Evolutionary conservation across 2,329 filamentous ascomycete genomes (phyloP).

Genomic region (Triangularia setosa): DNA sequence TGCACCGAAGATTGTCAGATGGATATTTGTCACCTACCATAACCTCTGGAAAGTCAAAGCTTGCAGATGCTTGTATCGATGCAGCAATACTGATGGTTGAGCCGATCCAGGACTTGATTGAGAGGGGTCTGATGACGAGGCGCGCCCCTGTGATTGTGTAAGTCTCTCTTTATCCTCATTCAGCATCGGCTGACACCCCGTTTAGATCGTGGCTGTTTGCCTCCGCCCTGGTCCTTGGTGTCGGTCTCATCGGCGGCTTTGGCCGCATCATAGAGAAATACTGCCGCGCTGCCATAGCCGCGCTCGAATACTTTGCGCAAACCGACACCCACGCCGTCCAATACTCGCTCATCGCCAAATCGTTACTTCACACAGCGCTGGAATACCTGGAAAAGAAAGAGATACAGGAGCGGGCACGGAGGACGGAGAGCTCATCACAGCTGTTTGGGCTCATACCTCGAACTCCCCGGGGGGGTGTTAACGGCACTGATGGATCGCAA

Average conservation of each 20-base stretch:
- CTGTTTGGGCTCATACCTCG: slow-evolving; percentile 48
- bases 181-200: background rate
- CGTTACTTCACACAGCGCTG: slow-evolving; percentile 43
- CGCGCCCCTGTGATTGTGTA: slow-evolving; percentile 49
- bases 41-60: slow-evolving; percentile 43
- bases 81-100: slow-evolving; percentile 53
- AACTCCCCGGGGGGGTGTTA: slow-evolving; percentile 11
- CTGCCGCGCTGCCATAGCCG: slow-evolving; percentile 43
- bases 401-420: slow-evolving; percentile 41
- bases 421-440: slow-evolving; percentile 49
- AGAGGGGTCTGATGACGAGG: slow-evolving; percentile 39
- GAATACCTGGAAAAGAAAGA: slow-evolving; percentile 47
- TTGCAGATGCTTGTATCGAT: slow-evolving; percentile 54
- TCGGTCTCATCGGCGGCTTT: slow-evolving; percentile 49
- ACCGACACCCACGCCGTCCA: slow-evolving; percentile 48
- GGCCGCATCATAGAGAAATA: slow-evolving; percentile 51
- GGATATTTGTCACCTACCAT: slow-evolving; percentile 22
- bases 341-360: slow-evolving; percentile 51
- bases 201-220: slow-evolving; percentile 52
- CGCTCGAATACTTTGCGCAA: slow-evolving; percentile 47
- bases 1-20: slow-evolving; percentile 43
- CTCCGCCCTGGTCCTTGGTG: slow-evolving; percentile 48
- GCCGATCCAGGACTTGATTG: slow-evolving; percentile 42
- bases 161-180: slow-evolving; percentile 24
- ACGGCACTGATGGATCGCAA: background rate